phyloP scores from a whole-genome alignment of 164 flowering plant genomes.

The Liriodendron chinense region DNA sequence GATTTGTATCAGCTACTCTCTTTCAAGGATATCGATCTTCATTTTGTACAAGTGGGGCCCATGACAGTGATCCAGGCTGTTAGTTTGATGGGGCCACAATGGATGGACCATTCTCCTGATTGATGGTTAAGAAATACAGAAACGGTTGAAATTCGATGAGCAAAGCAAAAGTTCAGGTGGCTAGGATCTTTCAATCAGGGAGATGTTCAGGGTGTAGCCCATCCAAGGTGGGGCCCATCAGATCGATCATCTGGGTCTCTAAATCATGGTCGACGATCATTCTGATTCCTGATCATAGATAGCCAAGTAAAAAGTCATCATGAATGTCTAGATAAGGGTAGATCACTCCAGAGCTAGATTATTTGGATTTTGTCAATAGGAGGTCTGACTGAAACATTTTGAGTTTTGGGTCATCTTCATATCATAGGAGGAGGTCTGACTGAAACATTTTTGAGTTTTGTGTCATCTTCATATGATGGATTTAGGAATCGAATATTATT shows the following conservation, averaged over 20 bases:
- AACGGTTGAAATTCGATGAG: no score
- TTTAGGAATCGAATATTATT: not conserved
- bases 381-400: not conserved
- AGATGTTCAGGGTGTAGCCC: no score
- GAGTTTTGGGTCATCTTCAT: not conserved
- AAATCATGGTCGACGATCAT: not conserved
- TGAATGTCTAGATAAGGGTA: no score
- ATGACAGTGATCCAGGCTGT: no score
- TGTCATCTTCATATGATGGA: not conserved
- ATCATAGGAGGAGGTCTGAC: not conserved
- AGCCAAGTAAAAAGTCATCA: not conserved
- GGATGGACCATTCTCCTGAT: no score
- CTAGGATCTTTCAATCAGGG: no score
- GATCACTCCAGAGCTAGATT: not conserved
- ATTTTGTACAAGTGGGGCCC: no score
- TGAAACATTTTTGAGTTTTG: not conserved
- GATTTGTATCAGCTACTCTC: not conserved
- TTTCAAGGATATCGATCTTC: no score
- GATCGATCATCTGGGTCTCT: not conserved
- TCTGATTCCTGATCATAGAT: not conserved
- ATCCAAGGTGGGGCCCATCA: no score
- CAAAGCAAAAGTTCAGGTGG: no score
- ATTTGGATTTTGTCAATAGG: not conserved
- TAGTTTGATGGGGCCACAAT: no score
- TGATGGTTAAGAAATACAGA: no score